Evolutionary conservation across 805 yeast species (phyloP).

Genomic region (Suhomyces faveliae): DNA sequence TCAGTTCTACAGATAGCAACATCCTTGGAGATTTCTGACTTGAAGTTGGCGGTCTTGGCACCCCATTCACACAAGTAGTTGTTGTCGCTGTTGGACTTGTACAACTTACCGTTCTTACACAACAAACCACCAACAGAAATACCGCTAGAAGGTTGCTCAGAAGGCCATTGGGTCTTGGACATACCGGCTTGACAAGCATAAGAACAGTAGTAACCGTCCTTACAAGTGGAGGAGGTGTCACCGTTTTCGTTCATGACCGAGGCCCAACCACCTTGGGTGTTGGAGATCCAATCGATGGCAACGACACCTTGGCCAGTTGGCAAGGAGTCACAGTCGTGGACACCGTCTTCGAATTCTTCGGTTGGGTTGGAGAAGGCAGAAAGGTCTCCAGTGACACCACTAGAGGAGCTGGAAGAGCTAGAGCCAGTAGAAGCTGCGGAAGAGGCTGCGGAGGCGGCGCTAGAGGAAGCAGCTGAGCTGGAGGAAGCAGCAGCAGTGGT

Average conservation of each 20-base stretch:
- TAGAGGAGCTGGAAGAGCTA: constrained; percentile 20
- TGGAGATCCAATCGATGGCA: constrained; percentile 50
- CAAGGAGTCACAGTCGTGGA: constrained; percentile 62
- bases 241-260: constrained; percentile 49
- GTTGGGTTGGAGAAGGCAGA: constrained; percentile 48
- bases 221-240: constrained; percentile 48
- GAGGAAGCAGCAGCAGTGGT: constrained; percentile 7
- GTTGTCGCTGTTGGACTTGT: constrained; percentile 53
- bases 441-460: constrained; percentile 9
- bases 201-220: constrained; percentile 70
- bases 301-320: constrained; percentile 77
- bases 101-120: constrained; percentile 61
- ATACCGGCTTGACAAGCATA: constrained; percentile 78
- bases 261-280: constrained; percentile 40
- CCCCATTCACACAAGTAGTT: constrained; percentile 69
- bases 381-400: constrained; percentile 53
- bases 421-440: constrained; percentile 33
- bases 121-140: constrained; percentile 70
- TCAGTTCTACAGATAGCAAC: constrained; percentile 76
- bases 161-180: constrained; percentile 82
- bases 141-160: constrained; percentile 63
- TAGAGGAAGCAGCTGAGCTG: constrained; percentile 3
- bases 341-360: constrained; percentile 65
- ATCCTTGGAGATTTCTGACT: constrained; percentile 46
- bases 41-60: constrained; percentile 51